These are phyloP conservation scores for Naganishia cerealis DNA, from an alignment of 1,284 basidiomycete genomes.

Conservation along the genomic window DNA sequence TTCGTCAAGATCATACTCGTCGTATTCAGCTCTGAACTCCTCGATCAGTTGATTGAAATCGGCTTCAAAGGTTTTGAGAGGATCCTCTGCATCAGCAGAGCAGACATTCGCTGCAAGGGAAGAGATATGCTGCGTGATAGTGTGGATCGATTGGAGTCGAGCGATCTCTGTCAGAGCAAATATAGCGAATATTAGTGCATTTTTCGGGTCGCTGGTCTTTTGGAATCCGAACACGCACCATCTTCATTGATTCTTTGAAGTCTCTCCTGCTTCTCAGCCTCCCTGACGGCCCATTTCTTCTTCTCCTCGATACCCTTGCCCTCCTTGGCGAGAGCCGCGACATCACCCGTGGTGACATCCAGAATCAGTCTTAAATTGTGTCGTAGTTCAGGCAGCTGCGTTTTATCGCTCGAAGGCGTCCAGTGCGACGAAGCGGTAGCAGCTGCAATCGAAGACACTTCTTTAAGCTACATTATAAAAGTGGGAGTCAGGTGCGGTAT, in stretches of 20 bases:
- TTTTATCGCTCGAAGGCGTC: constrained; percentile 79
- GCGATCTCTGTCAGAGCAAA: constrained; percentile 62
- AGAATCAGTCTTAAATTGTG: constrained; percentile 88
- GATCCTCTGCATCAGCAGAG: constrained; percentile 59
- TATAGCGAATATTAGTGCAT: constrained; percentile 30
- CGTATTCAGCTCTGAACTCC: constrained; percentile 75
- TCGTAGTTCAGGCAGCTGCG: constrained; percentile 87
- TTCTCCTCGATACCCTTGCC: constrained; percentile 59
- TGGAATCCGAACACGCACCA: constrained; percentile 33
- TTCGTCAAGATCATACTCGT: constrained; percentile 78
- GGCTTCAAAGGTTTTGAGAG: constrained; percentile 69
- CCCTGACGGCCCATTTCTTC: constrained; percentile 60
- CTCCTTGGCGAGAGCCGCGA: constrained; percentile 84
- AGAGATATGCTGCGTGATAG: constrained; percentile 69
- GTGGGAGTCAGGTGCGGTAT: neutral
- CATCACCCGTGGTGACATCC: constrained; percentile 74
- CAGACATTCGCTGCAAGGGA: constrained; percentile 64
- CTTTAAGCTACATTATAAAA: constrained; percentile 62
- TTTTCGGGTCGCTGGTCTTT: constrained; percentile 12
- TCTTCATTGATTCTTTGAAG: constrained; percentile 16
- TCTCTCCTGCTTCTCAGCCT: constrained; percentile 38
- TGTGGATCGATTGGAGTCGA: constrained; percentile 71
- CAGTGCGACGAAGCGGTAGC: constrained; percentile 61
- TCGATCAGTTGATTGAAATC: constrained; percentile 69
- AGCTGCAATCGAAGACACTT: constrained; percentile 72